Percentiles rank a stretch among this genome's conserved stretches.
These are phyloP conservation scores for Coccomyxa subellipsoidea DNA, from an alignment of 163 green algal species.

Conservation along the genomic window DNA sequence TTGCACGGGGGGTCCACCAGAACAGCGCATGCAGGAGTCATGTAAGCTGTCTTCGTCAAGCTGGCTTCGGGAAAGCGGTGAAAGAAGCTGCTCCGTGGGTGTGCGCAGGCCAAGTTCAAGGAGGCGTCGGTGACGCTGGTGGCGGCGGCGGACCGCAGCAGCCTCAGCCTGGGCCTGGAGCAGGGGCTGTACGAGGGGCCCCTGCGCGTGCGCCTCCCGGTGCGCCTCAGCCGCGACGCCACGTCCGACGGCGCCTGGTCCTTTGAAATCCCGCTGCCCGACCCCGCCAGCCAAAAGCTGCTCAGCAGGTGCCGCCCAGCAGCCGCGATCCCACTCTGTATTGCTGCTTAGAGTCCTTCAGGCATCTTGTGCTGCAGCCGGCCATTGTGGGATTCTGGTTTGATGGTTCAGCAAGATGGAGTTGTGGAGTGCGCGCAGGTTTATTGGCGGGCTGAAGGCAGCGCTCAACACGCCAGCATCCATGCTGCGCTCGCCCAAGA, in stretches of 20 bases:
- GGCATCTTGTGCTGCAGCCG: no score
- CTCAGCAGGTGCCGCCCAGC: background rate
- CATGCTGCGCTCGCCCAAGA: slow-evolving; percentile 5
- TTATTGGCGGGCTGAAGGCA: slow-evolving; percentile 19
- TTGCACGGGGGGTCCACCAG: no score
- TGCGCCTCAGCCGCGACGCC: slow-evolving; percentile 25
- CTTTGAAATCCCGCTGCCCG: slow-evolving; percentile 57
- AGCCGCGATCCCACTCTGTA: background rate
- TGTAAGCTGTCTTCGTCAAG: no score
- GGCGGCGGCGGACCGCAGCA: slow-evolving; percentile 40
- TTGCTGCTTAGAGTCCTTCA: no score
- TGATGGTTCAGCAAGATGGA: background rate
- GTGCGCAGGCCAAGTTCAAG: slow-evolving; percentile 48
- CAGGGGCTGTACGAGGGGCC: slow-evolving; percentile 59
- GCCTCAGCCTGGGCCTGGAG: slow-evolving; percentile 46
- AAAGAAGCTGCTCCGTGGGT: background rate
- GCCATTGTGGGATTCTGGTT: background rate
- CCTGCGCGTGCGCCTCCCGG: slow-evolving; percentile 44
- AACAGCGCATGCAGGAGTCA: no score
- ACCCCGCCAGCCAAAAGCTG: slow-evolving; percentile 26
- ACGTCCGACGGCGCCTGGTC: slow-evolving; percentile 47
- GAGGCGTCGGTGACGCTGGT: slow-evolving; percentile 41
- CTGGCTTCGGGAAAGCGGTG: no score
- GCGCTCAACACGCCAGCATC: slow-evolving; percentile 19
- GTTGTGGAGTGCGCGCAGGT: slow-evolving; percentile 1